Percentiles rank a stretch among this genome's conserved stretches.
Conservation (phyloP, 495 filamentous ascomycete genomes). For the Astrothelium subdiscretum region DNA sequence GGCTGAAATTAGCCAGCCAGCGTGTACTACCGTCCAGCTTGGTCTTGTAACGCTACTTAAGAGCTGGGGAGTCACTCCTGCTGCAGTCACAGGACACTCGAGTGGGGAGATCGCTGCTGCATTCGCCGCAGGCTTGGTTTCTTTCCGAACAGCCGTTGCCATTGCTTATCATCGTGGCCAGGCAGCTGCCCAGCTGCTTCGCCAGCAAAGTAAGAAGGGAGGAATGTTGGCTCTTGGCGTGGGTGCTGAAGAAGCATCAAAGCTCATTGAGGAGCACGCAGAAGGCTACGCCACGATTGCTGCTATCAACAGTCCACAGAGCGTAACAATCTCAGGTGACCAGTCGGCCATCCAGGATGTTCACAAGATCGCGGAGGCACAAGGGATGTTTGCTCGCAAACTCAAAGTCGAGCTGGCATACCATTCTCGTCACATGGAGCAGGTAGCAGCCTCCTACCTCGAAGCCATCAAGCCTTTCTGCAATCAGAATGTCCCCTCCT, state of each 20-base stretch:
- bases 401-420: constrained; percentile 5
- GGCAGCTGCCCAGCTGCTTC: neutral
- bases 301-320: constrained; percentile 27
- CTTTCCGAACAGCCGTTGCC: constrained; percentile 33
- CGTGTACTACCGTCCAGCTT: constrained; percentile 19
- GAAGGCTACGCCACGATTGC: constrained; percentile 8
- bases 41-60: constrained; percentile 18
- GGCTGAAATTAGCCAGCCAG: constrained; percentile 14
- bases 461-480: neutral
- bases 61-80: constrained; percentile 20
- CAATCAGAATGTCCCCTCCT: neutral
- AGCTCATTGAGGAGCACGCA: neutral
- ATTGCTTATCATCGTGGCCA: constrained; percentile 32
- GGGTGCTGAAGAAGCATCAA: neutral
- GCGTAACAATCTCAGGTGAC: constrained; percentile 25
- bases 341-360: constrained; percentile 7
- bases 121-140: constrained; percentile 43
- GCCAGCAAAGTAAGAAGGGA: constrained; percentile 5
- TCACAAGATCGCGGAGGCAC: neutral
- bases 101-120: constrained; percentile 54
- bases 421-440: constrained; percentile 52
- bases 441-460: neutral
- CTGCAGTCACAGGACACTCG: constrained; percentile 45
- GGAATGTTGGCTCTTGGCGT: constrained; percentile 20
- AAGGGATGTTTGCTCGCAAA: neutral